Evolutionary conservation across 768 basidiomycete species (phyloP).

Genomic region (Serendipita sp.): DNA sequence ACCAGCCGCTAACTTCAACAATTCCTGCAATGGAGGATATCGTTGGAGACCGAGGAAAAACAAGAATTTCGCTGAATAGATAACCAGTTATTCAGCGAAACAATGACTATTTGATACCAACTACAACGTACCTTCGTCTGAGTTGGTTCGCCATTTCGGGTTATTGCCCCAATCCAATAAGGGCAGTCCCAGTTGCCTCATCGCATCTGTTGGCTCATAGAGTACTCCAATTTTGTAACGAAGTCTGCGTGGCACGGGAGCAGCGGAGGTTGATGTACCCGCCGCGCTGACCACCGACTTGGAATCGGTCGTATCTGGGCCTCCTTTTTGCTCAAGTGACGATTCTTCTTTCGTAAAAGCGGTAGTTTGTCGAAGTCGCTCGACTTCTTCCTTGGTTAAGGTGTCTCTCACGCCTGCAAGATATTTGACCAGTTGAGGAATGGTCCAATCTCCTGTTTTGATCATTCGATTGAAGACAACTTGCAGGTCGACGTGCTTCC

Average conservation of each 20-base stretch:
- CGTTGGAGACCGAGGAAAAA: constrained; percentile 53
- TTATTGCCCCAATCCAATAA: constrained; percentile 75
- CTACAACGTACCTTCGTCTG: constrained; percentile 60
- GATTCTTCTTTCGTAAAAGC: constrained; percentile 55
- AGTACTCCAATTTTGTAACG: constrained; percentile 56
- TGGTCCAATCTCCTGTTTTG: constrained; percentile 80
- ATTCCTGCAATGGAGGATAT: constrained; percentile 45
- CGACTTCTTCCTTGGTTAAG: constrained; percentile 39
- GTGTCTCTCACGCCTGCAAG: constrained; percentile 64
- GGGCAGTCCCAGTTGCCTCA: constrained; percentile 61
- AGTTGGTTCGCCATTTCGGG: constrained; percentile 61
- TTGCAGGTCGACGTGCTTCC: constrained; percentile 79
- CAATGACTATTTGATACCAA: background rate
- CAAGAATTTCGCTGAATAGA: constrained; percentile 53
- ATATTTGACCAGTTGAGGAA: constrained; percentile 72
- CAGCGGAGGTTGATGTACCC: background rate
- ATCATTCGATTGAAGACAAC: constrained; percentile 89
- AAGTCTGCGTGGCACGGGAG: background rate
- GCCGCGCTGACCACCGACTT: background rate
- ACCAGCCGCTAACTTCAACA: constrained; percentile 55
- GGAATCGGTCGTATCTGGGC: constrained; percentile 21
- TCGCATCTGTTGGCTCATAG: constrained; percentile 66
- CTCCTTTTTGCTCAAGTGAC: constrained; percentile 11
- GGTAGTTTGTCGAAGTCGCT: constrained; percentile 41
- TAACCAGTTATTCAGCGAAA: background rate